Evolutionary conservation across 176 grass and related monocot species (phyloP), one percentile per base, ranked within the genome.

Genomic region (Oryza glaberrima): DNA sequence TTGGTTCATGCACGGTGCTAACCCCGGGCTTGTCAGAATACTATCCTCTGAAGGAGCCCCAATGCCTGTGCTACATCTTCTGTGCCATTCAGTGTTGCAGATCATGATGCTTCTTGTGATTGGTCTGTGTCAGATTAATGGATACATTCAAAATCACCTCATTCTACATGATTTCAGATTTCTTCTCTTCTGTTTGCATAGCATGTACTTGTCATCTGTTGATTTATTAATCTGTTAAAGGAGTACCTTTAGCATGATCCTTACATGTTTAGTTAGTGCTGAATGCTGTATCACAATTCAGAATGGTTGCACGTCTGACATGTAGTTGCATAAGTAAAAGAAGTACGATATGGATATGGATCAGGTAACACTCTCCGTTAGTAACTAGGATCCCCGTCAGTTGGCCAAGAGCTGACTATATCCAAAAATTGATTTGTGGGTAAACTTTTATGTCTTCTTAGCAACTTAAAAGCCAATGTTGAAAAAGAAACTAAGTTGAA

Each of bases 41-140:
- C 52, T 19, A 3, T 20, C 52, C 19, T n/a, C 19, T 58, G 54
- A 58, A 58, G 54, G 17, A 58, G 54, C 19, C 54, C 54, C 54
- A 52, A 52, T 52, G 49, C 49, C 49, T 52, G 14, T 92, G 90
- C 86, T 1, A 86, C 28, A 88, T 86, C 23, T 25, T 83, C 34
- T 13, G 0, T 16, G 76, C 86, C 86, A 77, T 92, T 80, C 83
- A 76, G 86, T 88, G 90, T 92, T 92, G 86, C 86, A 88, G 89
- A 2, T 79, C 72, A 76, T 79, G 60, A 84, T 48, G 3, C 34
- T 11, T 60, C 67, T 5, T 36, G 16, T 75, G 85, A 77, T 28
- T 72, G 85, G 86, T 81, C 81, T 91, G 89, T 91, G 89, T 91
- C 89, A 87, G 81, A 81, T 85, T 14, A 76, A 84, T 73, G 85